phyloP scores from a whole-genome alignment of 2,329 filamentous ascomycete species.

The Neoascochyta sp. region DNA sequence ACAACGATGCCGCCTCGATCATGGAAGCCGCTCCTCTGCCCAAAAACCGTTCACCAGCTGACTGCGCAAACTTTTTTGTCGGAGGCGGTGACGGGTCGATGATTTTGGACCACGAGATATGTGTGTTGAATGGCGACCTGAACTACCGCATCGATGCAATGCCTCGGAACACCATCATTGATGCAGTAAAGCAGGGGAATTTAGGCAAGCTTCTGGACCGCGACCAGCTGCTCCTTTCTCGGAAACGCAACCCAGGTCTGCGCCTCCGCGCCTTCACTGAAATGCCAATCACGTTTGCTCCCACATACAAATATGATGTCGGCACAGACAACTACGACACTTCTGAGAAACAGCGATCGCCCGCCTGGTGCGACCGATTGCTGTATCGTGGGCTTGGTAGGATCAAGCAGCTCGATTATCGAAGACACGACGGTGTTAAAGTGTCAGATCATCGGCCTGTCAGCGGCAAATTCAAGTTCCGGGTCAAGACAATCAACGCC shows the following conservation, averaged over 20 bases:
- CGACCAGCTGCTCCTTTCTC: conserved; percentile 86
- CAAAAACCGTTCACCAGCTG: conserved; percentile 61
- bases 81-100: conserved; percentile 93
- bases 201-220: conserved; percentile 82
- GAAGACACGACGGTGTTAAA: conserved; percentile 73
- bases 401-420: conserved; percentile 84
- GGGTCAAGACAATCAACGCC: conserved; percentile 75
- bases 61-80: conserved; percentile 72
- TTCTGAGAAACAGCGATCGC: conserved; percentile 88
- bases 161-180: conserved; percentile 87
- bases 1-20: conserved; percentile 88
- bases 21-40: conserved; percentile 77
- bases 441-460: conserved; percentile 93
- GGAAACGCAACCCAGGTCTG: conserved; percentile 85
- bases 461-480: conserved; percentile 75
- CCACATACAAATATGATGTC: conserved; percentile 98
- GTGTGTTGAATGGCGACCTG: conserved; percentile 89
- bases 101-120: conserved; percentile 97
- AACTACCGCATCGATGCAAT: conserved; percentile 99
- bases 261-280: conserved; percentile 87
- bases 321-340: conserved; percentile 92
- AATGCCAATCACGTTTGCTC: conserved; percentile 82
- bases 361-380: conserved; percentile 94
- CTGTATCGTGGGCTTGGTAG: conserved; percentile 79
- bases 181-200: conserved; percentile 76